Evolutionary conservation across 2,329 filamentous ascomycete genomes (phyloP).

Genomic region (Fusarium chuoi): DNA sequence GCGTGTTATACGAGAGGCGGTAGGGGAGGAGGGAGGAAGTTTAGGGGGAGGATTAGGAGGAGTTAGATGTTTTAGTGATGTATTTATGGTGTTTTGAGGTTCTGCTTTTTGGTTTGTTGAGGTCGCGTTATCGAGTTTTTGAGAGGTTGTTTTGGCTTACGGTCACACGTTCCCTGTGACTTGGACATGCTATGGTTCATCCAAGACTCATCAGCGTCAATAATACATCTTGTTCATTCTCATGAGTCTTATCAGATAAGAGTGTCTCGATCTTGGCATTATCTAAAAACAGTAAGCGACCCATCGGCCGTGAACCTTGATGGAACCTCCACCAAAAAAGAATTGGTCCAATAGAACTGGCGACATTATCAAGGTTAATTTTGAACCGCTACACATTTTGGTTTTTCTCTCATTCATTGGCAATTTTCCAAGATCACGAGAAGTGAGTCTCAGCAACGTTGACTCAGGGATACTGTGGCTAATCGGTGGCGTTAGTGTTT

Average conservation of each 20-base stretch:
- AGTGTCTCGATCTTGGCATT: neutral
- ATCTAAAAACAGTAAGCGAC: neutral
- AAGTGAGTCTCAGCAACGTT: neutral
- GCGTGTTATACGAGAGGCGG: neutral
- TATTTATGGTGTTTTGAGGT: no score
- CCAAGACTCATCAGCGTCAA: no score
- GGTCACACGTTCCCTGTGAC: accelerated
- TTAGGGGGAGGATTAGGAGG: neutral
- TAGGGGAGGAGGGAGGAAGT: neutral
- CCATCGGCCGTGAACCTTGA: conserved; percentile 8
- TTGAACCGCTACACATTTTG: neutral
- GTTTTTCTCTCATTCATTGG: no score
- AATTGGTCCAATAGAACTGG: conserved; percentile 2
- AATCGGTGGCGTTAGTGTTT: neutral
- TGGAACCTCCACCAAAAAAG: neutral
- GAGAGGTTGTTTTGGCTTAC: no score
- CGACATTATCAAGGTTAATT: conserved; percentile 15
- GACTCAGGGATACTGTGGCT: neutral
- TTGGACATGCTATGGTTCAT: neutral
- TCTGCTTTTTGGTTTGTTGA: neutral
- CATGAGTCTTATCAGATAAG: neutral
- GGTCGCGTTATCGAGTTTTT: no score
- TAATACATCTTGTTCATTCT: no score
- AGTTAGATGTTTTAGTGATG: neutral
- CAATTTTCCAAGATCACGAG: no score